These are phyloP conservation scores for Leucosporidium yakuticum DNA, from an alignment of 768 basidiomycete species.

Conservation along the genomic window DNA sequence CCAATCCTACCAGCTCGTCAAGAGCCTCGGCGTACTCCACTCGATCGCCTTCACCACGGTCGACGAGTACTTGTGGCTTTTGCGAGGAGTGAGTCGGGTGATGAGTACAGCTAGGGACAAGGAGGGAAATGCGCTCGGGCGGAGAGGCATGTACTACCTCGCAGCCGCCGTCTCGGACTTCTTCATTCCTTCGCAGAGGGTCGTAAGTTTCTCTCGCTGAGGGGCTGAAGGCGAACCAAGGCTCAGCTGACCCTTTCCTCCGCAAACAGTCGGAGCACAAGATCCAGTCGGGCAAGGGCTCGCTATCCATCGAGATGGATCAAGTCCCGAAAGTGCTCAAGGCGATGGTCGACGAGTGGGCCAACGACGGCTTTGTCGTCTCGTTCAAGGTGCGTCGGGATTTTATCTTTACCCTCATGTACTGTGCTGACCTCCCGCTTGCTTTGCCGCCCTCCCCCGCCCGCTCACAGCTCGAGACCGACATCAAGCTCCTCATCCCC, in stretches of 20 bases:
- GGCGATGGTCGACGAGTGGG: slow-evolving; percentile 91
- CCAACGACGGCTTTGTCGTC: slow-evolving; percentile 78
- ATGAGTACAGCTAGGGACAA: slow-evolving; percentile 34
- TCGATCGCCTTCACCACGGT: slow-evolving; percentile 88
- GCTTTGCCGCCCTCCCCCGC: not conserved
- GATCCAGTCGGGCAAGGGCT: slow-evolving; percentile 94
- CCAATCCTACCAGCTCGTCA: slow-evolving; percentile 70
- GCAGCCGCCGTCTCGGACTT: slow-evolving; percentile 98
- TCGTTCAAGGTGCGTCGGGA: slow-evolving; percentile 79
- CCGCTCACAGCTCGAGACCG: slow-evolving; percentile 79
- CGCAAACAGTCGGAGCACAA: slow-evolving; percentile 80
- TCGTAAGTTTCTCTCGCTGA: slow-evolving; percentile 56
- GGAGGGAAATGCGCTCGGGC: slow-evolving; percentile 47
- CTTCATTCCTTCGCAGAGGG: slow-evolving; percentile 81
- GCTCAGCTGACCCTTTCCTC: not conserved
- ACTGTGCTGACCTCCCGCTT: not conserved
- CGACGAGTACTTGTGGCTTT: slow-evolving; percentile 89
- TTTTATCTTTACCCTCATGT: too few species aligned
- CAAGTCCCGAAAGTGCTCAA: slow-evolving; percentile 95
- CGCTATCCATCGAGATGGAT: slow-evolving; percentile 92
- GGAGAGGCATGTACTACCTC: slow-evolving; percentile 84
- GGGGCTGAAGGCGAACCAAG: not conserved
- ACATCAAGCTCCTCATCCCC: slow-evolving; percentile 70
- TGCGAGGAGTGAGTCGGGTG: slow-evolving; percentile 63
- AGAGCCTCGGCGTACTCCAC: slow-evolving; percentile 65